Evolutionary conservation across 2,329 filamentous ascomycete species (phyloP), one percentile per base, ranked within the genome.

Genomic region (Claviceps sorghi): DNA sequence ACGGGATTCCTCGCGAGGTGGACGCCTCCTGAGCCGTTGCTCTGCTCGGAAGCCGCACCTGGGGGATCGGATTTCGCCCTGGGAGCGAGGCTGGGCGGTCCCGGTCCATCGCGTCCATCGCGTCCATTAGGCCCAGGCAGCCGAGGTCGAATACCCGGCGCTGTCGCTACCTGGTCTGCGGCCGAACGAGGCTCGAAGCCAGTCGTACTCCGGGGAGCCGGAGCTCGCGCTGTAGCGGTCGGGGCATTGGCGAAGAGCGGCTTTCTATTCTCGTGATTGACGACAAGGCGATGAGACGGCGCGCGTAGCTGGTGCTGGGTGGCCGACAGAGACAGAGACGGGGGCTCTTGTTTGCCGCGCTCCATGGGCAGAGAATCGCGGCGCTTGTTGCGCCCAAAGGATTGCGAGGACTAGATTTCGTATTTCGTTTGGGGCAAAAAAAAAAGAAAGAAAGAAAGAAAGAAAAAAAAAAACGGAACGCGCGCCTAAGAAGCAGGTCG

Each of bases 241-340:
- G 59, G 51, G 50, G 54, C 59, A 54, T 53, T 60, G 34, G 59
- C 50, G 52, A 73, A 74, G 15, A 74, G 58, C 48, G 69, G 68
- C 58, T 65, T 70, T 40, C 70, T 64, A n/a, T 67, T 68, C 6
- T 66, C 65, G 49, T 68, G 64, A 58, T 65, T 69, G 50, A 73
- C 69, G 8, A 65, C 57, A 10, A 72, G 62, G 38, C 62, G 58
- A 17, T 59, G 61, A 38, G 57, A 41, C 19, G 43, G 38, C 15
- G 26, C 30, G 10, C 36, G 51, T 32, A 48, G 48, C 10, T 45
- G 42, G 17, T 44, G 38, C 44, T 45, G 42, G 8, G 51, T 45
- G 8, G 48, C 40, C 48, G 45, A 38, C 15, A 9, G 32, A 21
- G 34, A 36, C 13, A 43, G 21, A 26, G 41, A 43, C 11, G 17